Base-by-base conservation (phyloP, 257 asterid genomes). In the Penstemon barbatus region DNA sequence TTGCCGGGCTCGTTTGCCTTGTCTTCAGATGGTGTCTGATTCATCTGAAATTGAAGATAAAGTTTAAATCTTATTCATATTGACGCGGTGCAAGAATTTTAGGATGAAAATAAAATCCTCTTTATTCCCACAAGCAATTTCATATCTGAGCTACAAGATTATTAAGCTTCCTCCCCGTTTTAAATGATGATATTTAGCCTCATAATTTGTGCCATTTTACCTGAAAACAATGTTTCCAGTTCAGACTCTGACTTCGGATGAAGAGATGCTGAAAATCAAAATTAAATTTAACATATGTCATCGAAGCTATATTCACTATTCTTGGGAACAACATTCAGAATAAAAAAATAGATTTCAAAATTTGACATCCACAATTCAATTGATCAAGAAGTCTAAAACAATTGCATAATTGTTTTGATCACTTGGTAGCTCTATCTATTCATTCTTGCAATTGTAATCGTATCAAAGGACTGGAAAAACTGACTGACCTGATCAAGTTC, bases 11-110 rank as follows among this genome's bases (percentile, higher is more conserved):
- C 71, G 49, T 49, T 59, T 18, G 68, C 78, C 68, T 74, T 62
- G 57, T 73, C 69, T 61, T 75, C 84, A 58, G 71, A 62, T 19
- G 74, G 66, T 57, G 65, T 70, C 59, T 12, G 66, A 64, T 46
- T 74, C 85, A 82, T 78, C 88, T 85, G 75, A 79, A 77, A 8
- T 49, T 25, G 41, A 68, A 46, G 25, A 37, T 65, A 36, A 8
- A 45, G 15, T 8, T 56, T 39, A 2, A 71, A 74, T 5, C 48
- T 41, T 36, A 42, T 69, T 44, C 56, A 63, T 63, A 19, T 62
- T 8, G 44, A 13, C 56, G 4, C 43, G 1, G 7, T 50, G 72
- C 55, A 66, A 57, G 63, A 41, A 40, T 41, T 54, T n/a, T 8
- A 51, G 55, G 55, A 51, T 33, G 37, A 51, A 51, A 60, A 43